These are phyloP conservation scores for Plasmodium knowlesi DNA, from an alignment of 169 alveolate genomes.

Conservation along the genomic window DNA sequence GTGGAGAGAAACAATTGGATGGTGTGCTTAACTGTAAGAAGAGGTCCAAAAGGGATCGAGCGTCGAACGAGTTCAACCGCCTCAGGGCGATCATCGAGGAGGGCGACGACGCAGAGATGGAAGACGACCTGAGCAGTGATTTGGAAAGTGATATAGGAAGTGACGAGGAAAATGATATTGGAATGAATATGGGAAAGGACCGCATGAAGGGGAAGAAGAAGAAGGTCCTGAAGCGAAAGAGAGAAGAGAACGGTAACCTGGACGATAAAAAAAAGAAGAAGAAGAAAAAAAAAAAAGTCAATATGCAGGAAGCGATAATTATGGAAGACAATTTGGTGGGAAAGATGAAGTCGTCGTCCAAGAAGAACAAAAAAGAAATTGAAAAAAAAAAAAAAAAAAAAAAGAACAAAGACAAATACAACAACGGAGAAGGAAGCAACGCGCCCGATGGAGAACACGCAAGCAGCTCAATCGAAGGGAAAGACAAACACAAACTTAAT, in stretches of 20 bases:
- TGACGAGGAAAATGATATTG: neutral
- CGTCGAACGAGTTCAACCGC: neutral
- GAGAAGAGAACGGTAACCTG: neutral
- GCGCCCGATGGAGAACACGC: neutral
- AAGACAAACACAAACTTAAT: neutral
- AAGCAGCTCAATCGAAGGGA: neutral
- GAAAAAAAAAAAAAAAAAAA: conserved; percentile 5
- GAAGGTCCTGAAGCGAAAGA: neutral
- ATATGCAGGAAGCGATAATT: neutral
- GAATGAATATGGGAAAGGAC: neutral
- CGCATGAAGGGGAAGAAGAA: neutral
- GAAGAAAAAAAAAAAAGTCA: neutral
- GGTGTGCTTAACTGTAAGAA: neutral
- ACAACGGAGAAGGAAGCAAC: neutral
- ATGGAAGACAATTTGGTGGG: neutral
- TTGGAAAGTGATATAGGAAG: neutral
- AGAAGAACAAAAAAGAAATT: conserved; percentile 1
- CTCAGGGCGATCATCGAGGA: neutral
- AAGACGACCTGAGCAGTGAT: neutral
- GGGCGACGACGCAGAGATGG: neutral
- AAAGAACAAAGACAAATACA: neutral
- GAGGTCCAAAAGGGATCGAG: neutral
- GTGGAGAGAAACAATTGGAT: neutral
- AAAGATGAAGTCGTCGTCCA: neutral
- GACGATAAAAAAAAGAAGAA: neutral